Conservation (phyloP, 2,329 filamentous ascomycete species). For the Myriosclerotinia scirpicola region DNA sequence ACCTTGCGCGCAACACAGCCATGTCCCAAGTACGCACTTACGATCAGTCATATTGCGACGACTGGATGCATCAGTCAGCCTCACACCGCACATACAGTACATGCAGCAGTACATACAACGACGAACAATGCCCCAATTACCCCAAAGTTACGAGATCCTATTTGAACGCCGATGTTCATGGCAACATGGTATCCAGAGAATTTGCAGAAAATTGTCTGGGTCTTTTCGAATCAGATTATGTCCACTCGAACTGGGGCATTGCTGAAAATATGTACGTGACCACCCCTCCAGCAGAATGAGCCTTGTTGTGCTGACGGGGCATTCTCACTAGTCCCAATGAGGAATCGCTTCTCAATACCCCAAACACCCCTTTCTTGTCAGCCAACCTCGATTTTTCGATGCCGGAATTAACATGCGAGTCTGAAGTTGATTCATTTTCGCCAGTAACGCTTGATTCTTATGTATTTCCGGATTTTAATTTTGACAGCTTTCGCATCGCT, state of each 20-base stretch:
- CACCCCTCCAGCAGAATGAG: neutral
- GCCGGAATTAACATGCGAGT: neutral
- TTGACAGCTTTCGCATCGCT: neutral
- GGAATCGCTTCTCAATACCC: neutral
- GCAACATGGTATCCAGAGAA: neutral
- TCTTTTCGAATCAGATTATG: neutral
- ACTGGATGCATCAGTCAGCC: neutral
- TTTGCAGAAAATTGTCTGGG: neutral
- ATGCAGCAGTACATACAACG: neutral
- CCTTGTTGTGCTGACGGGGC: constrained; percentile 7
- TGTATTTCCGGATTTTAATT: neutral
- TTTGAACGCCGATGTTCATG: neutral
- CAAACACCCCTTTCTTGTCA: neutral
- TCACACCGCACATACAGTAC: neutral
- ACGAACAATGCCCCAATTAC: neutral
- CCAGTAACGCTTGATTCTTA: neutral
- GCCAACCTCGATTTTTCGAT: neutral
- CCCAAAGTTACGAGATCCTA: neutral
- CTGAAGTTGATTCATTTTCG: neutral
- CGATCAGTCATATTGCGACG: neutral
- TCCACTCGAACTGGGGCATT: neutral
- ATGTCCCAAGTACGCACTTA: neutral
- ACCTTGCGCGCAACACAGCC: neutral
- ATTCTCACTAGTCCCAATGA: constrained; percentile 5
- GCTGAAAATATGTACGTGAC: constrained; percentile 1